Evolutionary conservation across 202 grass and related monocot species (phyloP).

Genomic region (Bolboschoenoplectus hybrid): DNA sequence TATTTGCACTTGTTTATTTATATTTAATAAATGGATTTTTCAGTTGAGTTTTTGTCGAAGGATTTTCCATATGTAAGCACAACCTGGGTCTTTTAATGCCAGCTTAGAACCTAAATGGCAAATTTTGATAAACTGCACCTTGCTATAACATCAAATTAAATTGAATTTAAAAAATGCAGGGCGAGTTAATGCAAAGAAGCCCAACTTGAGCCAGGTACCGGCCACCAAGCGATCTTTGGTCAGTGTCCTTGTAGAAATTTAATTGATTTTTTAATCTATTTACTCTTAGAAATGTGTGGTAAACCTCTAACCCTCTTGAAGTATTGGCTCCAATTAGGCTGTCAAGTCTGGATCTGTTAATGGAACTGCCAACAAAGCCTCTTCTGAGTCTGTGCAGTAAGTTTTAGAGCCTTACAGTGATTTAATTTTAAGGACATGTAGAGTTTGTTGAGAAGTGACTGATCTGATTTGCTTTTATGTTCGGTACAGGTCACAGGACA

Average conservation of each 20-base stretch:
- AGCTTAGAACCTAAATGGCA: not conserved
- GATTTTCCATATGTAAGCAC: slow-evolving; percentile 15
- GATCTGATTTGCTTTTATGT: slow-evolving; percentile 42
- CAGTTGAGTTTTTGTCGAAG: slow-evolving; percentile 13
- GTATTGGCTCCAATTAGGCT: slow-evolving; percentile 46
- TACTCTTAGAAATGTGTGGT: slow-evolving; percentile 12
- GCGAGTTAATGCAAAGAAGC: slow-evolving; percentile 43
- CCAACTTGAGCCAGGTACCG: slow-evolving; percentile 29
- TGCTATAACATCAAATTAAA: slow-evolving; percentile 8
- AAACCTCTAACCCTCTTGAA: slow-evolving; percentile 42
- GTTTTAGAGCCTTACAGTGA: slow-evolving; percentile 34
- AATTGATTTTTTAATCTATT: slow-evolving; percentile 28
- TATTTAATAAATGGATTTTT: slow-evolving; percentile 10
- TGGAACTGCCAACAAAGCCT: slow-evolving; percentile 47
- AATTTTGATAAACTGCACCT: slow-evolving; percentile 1
- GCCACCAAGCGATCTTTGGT: slow-evolving; percentile 56
- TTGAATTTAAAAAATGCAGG: slow-evolving; percentile 45
- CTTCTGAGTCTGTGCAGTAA: slow-evolving; percentile 59
- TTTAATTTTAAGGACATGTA: slow-evolving; percentile 26
- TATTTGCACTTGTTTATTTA: slow-evolving; percentile 2
- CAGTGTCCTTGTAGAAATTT: slow-evolving; percentile 33
- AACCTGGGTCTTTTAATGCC: not conserved
- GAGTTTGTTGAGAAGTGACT: slow-evolving; percentile 27
- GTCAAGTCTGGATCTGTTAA: slow-evolving; percentile 68
- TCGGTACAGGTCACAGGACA: slow-evolving; percentile 50